phyloP scores from a whole-genome alignment of 208 protist species.

The Leishmania major region DNA sequence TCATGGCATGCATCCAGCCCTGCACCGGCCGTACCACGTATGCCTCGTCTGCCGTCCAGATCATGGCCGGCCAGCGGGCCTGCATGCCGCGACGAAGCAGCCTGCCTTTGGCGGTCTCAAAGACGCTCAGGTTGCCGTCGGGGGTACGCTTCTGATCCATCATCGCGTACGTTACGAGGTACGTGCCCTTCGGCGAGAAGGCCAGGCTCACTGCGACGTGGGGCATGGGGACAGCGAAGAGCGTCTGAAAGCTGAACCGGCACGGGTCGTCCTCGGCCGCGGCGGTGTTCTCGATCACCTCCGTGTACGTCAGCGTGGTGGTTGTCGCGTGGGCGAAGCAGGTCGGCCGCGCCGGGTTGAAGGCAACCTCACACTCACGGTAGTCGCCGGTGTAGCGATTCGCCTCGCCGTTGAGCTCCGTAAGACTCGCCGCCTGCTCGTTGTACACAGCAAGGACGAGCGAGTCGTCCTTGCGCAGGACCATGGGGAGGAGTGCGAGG shows the following conservation, averaged over 20 bases:
- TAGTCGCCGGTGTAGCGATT: conserved; percentile 74
- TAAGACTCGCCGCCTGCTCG: conserved; percentile 53
- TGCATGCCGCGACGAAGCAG: conserved; percentile 74
- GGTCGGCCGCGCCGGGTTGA: conserved; percentile 53
- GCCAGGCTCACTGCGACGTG: conserved; percentile 61
- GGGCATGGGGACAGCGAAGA: conserved; percentile 71
- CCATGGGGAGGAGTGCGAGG: conserved; percentile 45
- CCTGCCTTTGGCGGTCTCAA: conserved; percentile 48
- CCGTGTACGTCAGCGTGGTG: conserved; percentile 68
- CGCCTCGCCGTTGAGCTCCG: conserved; percentile 42
- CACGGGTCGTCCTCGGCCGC: conserved; percentile 19
- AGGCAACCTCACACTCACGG: conserved; percentile 77
- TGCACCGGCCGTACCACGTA: conserved; percentile 75
- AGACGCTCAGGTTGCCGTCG: conserved; percentile 80
- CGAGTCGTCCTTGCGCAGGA: conserved; percentile 78
- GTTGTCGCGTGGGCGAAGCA: conserved; percentile 83
- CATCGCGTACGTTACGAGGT: conserved; percentile 78
- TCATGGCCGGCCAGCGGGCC: conserved; percentile 80
- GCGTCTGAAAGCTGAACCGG: conserved; percentile 33
- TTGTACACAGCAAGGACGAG: conserved; percentile 71
- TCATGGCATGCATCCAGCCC: conserved; percentile 75
- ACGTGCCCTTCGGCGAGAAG: conserved; percentile 73
- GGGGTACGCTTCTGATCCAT: conserved; percentile 81
- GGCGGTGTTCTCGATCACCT: conserved; percentile 38
- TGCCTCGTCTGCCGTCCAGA: conserved; percentile 66